Evolutionary conservation across 345 rosid genomes (phyloP), one percentile per base, ranked within the genome.

Genomic region (Clarkia xantiana): DNA sequence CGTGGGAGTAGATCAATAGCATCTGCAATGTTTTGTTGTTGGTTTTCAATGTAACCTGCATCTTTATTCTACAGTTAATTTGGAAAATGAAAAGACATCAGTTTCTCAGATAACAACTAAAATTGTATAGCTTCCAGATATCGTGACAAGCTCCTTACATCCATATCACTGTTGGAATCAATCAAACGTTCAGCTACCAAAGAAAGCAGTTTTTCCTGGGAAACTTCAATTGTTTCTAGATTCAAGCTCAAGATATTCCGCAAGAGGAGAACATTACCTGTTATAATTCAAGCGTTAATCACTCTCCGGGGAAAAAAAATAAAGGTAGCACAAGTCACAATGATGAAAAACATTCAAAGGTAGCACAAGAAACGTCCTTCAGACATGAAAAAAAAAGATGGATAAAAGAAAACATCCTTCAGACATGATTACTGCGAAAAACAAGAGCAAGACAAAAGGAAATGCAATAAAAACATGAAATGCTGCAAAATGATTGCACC

Each of bases 11-110:
- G 76, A 73, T 93, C 94, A 59, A 87, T 82, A 5, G 97, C 97
- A 76, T 93, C 99, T 5, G 99, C 72, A 64, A 93, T 82, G 59
- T 93, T 93, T 74, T 87, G 94, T 51, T 84, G 95, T 62, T 93
- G 99, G 62, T 93, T 93, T 72, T 87, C 84, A 14, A 84, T 69
- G 73, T 76, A 93, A 15, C 75, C 99, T 48, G 75, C 82, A 61
- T 80, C 99, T 71, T 84, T 93, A 58, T 84, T 70, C 98, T 91
- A 52, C 46, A 71, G 18, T 48, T 18, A 38, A 12, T 19, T 47
- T 51, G 55, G 29, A 54, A 46, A 49, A 29, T 29, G 36, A 29
- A 29, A 4, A 29, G 7, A 29, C 36, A 29, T 29, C 36, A 29
- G 36, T 29, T 29, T 29, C 36, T 29, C 3, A 29, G 36, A 29